Evolutionary conservation across 495 filamentous ascomycete species (phyloP), one percentile per base, ranked within the genome.

Genomic region (Aspergillus sclerotiicarbonarius): DNA sequence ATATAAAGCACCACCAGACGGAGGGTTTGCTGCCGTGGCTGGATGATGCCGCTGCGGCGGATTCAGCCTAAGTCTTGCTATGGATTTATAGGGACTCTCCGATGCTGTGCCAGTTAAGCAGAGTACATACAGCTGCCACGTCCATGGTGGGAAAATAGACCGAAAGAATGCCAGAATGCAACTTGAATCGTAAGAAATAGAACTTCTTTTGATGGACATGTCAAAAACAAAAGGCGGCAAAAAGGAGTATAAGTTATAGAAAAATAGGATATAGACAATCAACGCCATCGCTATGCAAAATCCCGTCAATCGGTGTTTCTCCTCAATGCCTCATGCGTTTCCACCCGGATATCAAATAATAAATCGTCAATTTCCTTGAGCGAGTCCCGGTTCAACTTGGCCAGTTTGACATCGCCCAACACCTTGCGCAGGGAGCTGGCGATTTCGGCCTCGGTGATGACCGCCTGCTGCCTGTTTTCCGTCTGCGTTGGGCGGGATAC

Each of bases 341-440:
- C 81, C 56, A 82, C 77, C 56, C 82, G 84, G 63, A 86, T 82
- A 65, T 88, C 83, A 73, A 87, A 85, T 57, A 88, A 79, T 64
- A 88, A 67, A 60, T 88, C 83, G 58, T 90, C 87, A 54, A 88
- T 79, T 61, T 82, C 74, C 35, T 78, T 79, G 31, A 85, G 74
- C 52, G 83, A 78, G 46, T 75, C 64, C 9, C 79, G 70, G 19
- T 79, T 77, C 54, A 89, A 62, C 29, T 67, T 73, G 41, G 79
- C 76, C 12, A 62, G 61, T 54, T 80, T 78, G 52, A 88, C 76
- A 39, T 79, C 71, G 29, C 73, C 74, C 35, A 89, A 68, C 0
- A 85, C 61, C 12, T 65, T 74, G 30, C 70, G 76, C 5, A 89
- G 71, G 18, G 80, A 76, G 39, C 57, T 62, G 57, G 80, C 72